A percentile compares a stretch with the other conserved stretches of the same genome.
These are phyloP conservation scores for Phytophthora hybrid DNA, from an alignment of 352 stramenopile genomes.

Conservation along the genomic window DNA sequence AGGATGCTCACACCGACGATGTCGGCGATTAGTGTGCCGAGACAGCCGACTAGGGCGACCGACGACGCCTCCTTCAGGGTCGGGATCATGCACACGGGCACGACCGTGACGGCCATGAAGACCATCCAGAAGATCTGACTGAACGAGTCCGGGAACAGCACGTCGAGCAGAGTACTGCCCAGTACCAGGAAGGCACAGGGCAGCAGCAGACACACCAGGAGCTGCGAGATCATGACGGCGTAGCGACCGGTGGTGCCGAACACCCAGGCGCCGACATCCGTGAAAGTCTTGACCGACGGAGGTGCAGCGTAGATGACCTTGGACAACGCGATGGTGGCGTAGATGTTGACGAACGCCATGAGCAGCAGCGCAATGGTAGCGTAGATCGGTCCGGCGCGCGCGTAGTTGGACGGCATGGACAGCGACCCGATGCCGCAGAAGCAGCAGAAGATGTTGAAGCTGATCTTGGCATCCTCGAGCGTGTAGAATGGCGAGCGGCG, in stretches of 20 bases:
- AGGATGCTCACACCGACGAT: conserved; percentile 42
- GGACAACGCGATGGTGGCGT: conserved; percentile 53
- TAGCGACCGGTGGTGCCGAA: conserved; percentile 53
- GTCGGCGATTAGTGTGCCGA: conserved; percentile 43
- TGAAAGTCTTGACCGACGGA: conserved; percentile 52
- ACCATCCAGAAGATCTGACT: conserved; percentile 49
- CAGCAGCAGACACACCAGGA: conserved; percentile 57
- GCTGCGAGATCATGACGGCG: conserved; percentile 50
- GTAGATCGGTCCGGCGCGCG: conserved; percentile 54
- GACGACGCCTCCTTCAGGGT: conserved; percentile 42
- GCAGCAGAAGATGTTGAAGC: conserved; percentile 72
- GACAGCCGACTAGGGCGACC: conserved; percentile 36
- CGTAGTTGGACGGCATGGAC: conserved; percentile 75
- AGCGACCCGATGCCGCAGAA: conserved; percentile 77
- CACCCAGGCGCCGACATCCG: conserved; percentile 54
- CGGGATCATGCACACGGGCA: conserved; percentile 45
- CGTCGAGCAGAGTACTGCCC: conserved; percentile 53
- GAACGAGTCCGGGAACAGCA: conserved; percentile 61
- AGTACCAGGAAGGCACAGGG: conserved; percentile 63
- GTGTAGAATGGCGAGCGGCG: conserved; percentile 44
- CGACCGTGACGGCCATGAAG: conserved; percentile 48
- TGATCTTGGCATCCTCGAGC: conserved; percentile 63
- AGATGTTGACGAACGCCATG: conserved; percentile 75
- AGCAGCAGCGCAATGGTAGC: conserved; percentile 60
- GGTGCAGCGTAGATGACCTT: conserved; percentile 53